Percentiles rank a stretch among this genome's conserved stretches.
Conservation (phyloP, 768 basidiomycete genomes). For the Naematelia encephala region DNA sequence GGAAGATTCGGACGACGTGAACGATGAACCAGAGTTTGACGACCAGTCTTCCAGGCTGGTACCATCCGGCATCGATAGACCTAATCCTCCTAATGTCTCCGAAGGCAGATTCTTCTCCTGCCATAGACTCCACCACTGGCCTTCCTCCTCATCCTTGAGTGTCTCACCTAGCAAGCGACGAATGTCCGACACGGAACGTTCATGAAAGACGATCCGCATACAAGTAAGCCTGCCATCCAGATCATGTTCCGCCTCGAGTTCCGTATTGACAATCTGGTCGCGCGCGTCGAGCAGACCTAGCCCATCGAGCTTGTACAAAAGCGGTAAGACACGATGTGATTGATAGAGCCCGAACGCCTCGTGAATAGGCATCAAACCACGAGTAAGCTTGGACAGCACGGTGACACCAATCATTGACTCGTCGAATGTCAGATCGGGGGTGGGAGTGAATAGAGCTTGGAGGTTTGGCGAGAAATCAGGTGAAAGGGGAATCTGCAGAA, state of each 20-base stretch:
- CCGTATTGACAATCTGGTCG: constrained; percentile 7
- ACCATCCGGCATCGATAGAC: constrained; percentile 17
- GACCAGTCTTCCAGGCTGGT: constrained; percentile 34
- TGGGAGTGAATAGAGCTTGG: constrained; percentile 23
- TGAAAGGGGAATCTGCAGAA: constrained; percentile 24
- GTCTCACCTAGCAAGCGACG: constrained; percentile 25
- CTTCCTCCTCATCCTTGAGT: constrained; percentile 19
- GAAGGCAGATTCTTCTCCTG: constrained; percentile 1
- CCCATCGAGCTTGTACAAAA: constrained; percentile 29
- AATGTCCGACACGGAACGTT: constrained; percentile 30
- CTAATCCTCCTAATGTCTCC: neutral
- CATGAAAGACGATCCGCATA: constrained; percentile 24
- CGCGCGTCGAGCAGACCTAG: constrained; percentile 25
- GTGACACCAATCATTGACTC: constrained; percentile 32
- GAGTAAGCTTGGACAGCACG: constrained; percentile 22
- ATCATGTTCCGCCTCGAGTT: constrained; percentile 19
- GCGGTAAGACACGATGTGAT: constrained; percentile 22
- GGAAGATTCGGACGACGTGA: neutral
- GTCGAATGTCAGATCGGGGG: constrained; percentile 14
- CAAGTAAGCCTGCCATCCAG: constrained; percentile 28
- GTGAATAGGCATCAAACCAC: constrained; percentile 25
- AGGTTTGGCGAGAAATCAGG: constrained; percentile 24
- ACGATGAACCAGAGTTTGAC: neutral
- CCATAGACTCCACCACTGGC: constrained; percentile 25
- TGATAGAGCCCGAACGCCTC: constrained; percentile 29